A percentile compares a stretch with the other conserved stretches of the same genome.
Conservation (phyloP, 495 filamentous ascomycete species). For the Trichoderma orchidacearum region DNA sequence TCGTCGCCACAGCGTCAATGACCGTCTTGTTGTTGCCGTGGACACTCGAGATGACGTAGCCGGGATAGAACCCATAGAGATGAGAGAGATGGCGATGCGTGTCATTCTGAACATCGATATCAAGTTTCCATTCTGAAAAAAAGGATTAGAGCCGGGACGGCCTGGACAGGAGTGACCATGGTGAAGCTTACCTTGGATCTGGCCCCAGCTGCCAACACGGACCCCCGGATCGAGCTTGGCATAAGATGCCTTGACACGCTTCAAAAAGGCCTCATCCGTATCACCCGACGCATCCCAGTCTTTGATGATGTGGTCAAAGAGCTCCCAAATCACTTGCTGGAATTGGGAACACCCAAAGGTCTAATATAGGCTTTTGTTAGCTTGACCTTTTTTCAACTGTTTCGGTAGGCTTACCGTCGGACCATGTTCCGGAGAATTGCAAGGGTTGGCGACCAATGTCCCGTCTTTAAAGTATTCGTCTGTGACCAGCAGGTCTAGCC, state of each 20-base stretch:
- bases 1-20: conserved; percentile 23
- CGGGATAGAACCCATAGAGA: conserved; percentile 39
- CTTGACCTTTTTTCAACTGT: background rate
- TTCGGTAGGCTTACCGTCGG: conserved; percentile 18
- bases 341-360: background rate
- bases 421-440: conserved; percentile 37
- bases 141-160: too few species aligned
- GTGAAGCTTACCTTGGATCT: background rate
- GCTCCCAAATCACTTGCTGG: background rate
- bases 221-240: background rate
- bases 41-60: conserved; percentile 21
- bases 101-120: conserved; percentile 25
- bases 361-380: background rate
- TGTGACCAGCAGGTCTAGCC: conserved; percentile 27
- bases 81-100: conserved; percentile 38
- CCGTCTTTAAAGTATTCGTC: conserved; percentile 35
- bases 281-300: background rate
- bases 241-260: background rate
- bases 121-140: conserved; percentile 38
- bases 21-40: conserved; percentile 19
- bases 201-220: background rate
- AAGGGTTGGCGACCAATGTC: conserved; percentile 35
- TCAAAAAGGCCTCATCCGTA: background rate
- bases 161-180: background rate
- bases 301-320: background rate